Evolutionary conservation across 2,329 filamentous ascomycete genomes (phyloP).

Genomic region (Colletotrichum horii): DNA sequence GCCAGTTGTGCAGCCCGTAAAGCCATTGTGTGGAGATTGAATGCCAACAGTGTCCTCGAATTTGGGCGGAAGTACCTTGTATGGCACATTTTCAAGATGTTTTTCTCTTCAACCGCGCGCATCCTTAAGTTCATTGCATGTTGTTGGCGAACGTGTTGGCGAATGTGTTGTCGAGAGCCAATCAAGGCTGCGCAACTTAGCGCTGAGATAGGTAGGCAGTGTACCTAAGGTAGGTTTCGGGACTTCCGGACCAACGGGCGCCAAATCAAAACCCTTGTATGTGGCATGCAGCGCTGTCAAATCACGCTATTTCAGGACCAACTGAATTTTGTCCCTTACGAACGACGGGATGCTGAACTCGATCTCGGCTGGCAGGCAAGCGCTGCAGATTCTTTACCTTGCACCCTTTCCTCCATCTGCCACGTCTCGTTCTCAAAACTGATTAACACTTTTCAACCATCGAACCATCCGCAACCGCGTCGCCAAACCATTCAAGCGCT

Average conservation of each 20-base stretch:
- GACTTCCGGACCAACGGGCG: neutral
- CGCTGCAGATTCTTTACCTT: neutral
- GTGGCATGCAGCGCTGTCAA: neutral
- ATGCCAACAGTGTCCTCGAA: fast-evolving
- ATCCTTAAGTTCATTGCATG: neutral
- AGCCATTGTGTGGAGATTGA: neutral
- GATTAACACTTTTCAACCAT: neutral
- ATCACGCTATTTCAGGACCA: neutral
- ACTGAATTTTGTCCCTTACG: neutral
- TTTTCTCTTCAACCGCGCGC: neutral
- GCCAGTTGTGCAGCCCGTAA: neutral
- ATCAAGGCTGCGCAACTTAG: neutral
- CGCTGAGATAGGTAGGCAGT: neutral
- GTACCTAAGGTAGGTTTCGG: neutral
- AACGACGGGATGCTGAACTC: neutral
- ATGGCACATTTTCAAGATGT: neutral
- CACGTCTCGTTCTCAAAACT: neutral
- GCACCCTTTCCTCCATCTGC: neutral
- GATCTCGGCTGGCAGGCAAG: neutral
- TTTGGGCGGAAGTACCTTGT: neutral
- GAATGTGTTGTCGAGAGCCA: neutral
- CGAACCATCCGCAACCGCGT: neutral
- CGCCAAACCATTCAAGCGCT: neutral
- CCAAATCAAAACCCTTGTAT: neutral
- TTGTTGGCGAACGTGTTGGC: neutral